Percentiles rank a stretch among this genome's conserved stretches.
Evolutionary conservation across 73 alveolate genomes (phyloP).

Genomic region (Paramecium octaurelia): DNA sequence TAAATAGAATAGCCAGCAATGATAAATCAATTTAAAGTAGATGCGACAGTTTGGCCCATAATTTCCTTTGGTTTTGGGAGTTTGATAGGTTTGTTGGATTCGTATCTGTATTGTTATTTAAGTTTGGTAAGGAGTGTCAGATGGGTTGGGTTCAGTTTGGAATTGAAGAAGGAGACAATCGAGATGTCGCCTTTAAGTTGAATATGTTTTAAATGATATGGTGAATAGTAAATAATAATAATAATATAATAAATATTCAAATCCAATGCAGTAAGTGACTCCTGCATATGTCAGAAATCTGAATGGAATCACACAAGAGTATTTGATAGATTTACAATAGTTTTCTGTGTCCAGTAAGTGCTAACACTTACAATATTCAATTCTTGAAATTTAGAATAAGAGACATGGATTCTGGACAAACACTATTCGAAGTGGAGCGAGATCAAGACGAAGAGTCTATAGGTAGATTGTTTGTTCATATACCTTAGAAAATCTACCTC

Average conservation of each 20-base stretch:
- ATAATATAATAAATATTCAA: background rate
- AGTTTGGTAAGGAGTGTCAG: background rate
- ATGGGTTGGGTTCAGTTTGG: background rate
- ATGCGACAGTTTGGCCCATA: background rate
- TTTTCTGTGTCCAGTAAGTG: slow-evolving; percentile 77
- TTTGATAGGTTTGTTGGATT: slow-evolving; percentile 4
- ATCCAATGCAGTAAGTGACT: slow-evolving; percentile 5
- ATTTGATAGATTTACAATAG: background rate
- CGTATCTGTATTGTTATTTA: slow-evolving; percentile 1
- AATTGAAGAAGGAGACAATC: background rate
- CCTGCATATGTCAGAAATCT: slow-evolving; percentile 12
- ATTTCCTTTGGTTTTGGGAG: background rate
- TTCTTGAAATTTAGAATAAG: slow-evolving; percentile 74
- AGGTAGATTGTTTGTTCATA: slow-evolving; percentile 20
- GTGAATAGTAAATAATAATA: background rate
- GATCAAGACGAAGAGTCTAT: slow-evolving; percentile 63
- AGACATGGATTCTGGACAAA: slow-evolving; percentile 76
- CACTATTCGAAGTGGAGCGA: slow-evolving; percentile 73
- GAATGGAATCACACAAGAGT: slow-evolving; percentile 32
- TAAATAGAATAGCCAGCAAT: background rate
- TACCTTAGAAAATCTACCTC: slow-evolving; percentile 48
- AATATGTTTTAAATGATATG: background rate
- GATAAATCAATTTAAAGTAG: background rate
- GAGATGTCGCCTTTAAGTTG: background rate
- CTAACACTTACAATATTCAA: slow-evolving; percentile 72